Evolutionary conservation across 1,284 basidiomycete species (phyloP).

Genomic region (Malassezia obtusa): DNA sequence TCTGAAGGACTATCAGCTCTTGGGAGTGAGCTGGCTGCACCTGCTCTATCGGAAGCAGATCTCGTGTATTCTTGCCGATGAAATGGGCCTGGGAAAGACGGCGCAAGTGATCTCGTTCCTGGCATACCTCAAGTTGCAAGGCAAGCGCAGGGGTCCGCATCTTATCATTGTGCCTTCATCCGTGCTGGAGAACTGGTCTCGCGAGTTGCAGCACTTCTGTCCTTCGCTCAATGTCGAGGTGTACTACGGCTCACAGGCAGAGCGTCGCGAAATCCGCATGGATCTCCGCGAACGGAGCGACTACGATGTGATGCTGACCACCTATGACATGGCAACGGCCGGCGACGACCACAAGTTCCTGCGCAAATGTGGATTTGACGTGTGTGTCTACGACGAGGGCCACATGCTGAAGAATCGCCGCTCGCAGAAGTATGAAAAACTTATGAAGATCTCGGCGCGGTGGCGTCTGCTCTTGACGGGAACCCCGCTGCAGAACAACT

Average conservation of each 20-base stretch:
- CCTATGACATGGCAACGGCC: slow-evolving; percentile 86
- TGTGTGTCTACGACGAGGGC: slow-evolving; percentile 78
- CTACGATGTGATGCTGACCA: slow-evolving; percentile 90
- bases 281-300: slow-evolving; percentile 57
- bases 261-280: slow-evolving; percentile 67
- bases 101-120: slow-evolving; percentile 97
- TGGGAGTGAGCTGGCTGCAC: slow-evolving; percentile 96
- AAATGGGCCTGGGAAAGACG: slow-evolving; percentile 77
- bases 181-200: slow-evolving; percentile 94
- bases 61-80: slow-evolving; percentile 89
- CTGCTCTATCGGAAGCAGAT: slow-evolving; percentile 69
- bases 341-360: slow-evolving; percentile 79
- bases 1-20: slow-evolving; percentile 90
- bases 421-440: slow-evolving; percentile 81
- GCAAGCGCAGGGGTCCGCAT: slow-evolving; percentile 66
- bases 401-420: slow-evolving; percentile 94
- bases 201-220: slow-evolving; percentile 85
- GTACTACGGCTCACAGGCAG: slow-evolving; percentile 86
- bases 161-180: slow-evolving; percentile 83
- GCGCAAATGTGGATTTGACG: slow-evolving; percentile 71
- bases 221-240: slow-evolving; percentile 73
- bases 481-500: slow-evolving; percentile 72
- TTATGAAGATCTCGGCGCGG: slow-evolving; percentile 71
- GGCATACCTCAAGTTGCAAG: slow-evolving; percentile 70
- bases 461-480: slow-evolving; percentile 92